Percentiles rank a stretch among this genome's conserved stretches.
Evolutionary conservation across 1,284 basidiomycete genomes (phyloP).

Genomic region (Phaffia rhodozyma): DNA sequence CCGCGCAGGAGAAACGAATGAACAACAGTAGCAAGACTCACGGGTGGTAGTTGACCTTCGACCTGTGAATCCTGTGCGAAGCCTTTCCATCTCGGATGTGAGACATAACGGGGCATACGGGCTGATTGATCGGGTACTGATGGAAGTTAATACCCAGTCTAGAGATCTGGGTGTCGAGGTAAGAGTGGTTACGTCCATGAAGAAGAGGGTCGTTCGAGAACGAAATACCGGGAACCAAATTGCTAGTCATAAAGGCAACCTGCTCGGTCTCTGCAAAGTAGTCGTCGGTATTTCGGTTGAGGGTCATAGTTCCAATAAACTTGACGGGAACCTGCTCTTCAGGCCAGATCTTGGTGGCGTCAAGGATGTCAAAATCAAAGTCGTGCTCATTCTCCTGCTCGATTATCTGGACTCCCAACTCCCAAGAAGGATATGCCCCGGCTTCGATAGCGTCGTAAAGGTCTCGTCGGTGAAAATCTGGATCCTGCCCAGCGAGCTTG

Average conservation of each 20-base stretch:
- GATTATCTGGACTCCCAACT: slow-evolving; percentile 62
- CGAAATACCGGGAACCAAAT: slow-evolving; percentile 67
- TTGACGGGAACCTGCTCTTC: slow-evolving; percentile 62
- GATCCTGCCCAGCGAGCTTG: slow-evolving; percentile 46
- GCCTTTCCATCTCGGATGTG: slow-evolving; percentile 52
- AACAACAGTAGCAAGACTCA: slow-evolving; percentile 29
- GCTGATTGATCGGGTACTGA: slow-evolving; percentile 63
- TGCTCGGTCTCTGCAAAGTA: slow-evolving; percentile 75
- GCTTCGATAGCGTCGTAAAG: slow-evolving; percentile 60
- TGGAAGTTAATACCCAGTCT: slow-evolving; percentile 51
- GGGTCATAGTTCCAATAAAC: slow-evolving; percentile 58
- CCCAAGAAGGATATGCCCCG: slow-evolving; percentile 59
- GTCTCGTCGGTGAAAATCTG: slow-evolving; percentile 69
- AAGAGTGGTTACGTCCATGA: slow-evolving; percentile 72
- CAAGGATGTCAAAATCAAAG: slow-evolving; percentile 65
- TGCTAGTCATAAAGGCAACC: slow-evolving; percentile 59
- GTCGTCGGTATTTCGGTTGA: slow-evolving; percentile 48
- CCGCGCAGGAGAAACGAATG: too few relatives aligned
- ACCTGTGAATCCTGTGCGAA: slow-evolving; percentile 49
- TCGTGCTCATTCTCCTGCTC: slow-evolving; percentile 53
- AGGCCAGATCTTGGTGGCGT: slow-evolving; percentile 73
- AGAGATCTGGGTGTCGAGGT: slow-evolving; percentile 45
- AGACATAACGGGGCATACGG: slow-evolving; percentile 65
- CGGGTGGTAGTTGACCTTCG: slow-evolving; percentile 58
- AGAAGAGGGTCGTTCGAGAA: slow-evolving; percentile 69